phyloP scores from a whole-genome alignment of 441 rosid genomes.

The Syzygium malaccense region DNA sequence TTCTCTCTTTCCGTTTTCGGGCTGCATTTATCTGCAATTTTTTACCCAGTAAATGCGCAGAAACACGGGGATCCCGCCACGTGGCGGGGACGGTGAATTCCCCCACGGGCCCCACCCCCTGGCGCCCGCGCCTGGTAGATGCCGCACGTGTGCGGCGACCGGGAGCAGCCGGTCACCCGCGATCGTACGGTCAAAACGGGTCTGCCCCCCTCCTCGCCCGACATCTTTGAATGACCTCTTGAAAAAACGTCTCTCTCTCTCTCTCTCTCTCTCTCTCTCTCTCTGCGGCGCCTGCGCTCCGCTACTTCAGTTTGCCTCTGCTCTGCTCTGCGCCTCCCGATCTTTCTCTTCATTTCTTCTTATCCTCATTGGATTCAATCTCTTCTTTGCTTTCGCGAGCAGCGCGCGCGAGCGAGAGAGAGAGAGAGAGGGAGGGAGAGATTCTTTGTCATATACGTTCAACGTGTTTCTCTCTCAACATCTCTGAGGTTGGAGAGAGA shows the following conservation, averaged over 20 bases:
- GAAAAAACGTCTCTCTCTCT: background rate
- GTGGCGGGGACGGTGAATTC: background rate
- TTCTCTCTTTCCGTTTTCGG: background rate
- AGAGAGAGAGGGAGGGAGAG: background rate
- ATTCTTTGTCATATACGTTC: background rate
- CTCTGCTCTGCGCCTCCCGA: background rate
- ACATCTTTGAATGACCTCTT: background rate
- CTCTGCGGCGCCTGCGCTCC: background rate
- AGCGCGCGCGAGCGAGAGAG: background rate
- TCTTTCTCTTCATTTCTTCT: background rate
- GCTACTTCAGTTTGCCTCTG: background rate
- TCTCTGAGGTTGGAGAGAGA: background rate
- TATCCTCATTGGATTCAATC: background rate
- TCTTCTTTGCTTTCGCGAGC: background rate
- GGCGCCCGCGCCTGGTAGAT: background rate
- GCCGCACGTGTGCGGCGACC: background rate
- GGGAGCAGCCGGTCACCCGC: background rate
- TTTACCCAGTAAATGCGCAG: background rate
- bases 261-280: background rate
- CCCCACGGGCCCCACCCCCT: background rate
- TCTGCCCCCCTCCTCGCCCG: background rate
- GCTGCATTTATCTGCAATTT: background rate
- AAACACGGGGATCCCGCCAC: background rate
- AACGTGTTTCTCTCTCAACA: background rate
- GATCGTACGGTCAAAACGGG: background rate